A percentile compares a stretch with the other conserved stretches of the same genome.
Evolutionary conservation across 805 yeast genomes (phyloP).

Genomic region (Starmerella tilneyi): DNA sequence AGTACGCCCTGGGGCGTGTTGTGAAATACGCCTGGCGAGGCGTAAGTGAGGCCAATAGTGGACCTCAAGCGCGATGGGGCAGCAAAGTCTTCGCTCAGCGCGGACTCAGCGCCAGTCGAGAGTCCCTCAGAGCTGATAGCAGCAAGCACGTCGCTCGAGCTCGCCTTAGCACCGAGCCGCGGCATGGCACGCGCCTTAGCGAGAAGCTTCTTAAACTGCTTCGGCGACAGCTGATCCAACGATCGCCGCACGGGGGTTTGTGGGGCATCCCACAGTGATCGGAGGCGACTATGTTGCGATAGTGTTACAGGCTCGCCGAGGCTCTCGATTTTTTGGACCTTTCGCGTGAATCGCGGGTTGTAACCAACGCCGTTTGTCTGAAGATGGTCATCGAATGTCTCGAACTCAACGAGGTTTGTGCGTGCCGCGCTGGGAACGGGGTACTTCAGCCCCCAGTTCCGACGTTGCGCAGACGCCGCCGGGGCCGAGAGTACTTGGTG

Average conservation of each 20-base stretch:
- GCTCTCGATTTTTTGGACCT: conserved; percentile 28
- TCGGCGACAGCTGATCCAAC: conserved; percentile 15
- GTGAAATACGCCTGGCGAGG: conserved; percentile 27
- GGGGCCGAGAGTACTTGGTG: conserved; percentile 30
- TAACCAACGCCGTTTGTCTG: conserved; percentile 28
- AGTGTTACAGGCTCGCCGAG: conserved; percentile 26
- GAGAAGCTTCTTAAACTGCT: conserved; percentile 36
- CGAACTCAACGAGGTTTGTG: conserved; percentile 24
- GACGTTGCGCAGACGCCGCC: conserved; percentile 29
- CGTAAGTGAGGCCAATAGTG: conserved; percentile 29
- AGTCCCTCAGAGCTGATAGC: background rate
- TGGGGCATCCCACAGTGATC: conserved; percentile 17
- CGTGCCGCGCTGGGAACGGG: conserved; percentile 24
- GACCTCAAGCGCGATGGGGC: conserved; percentile 10
- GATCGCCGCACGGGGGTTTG: conserved; percentile 16
- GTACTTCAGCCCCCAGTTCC: conserved; percentile 33
- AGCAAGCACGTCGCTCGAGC: conserved; percentile 5
- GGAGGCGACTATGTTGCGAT: conserved; percentile 18
- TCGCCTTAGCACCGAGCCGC: conserved; percentile 11
- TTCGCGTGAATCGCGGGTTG: conserved; percentile 25
- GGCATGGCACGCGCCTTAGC: conserved; percentile 43
- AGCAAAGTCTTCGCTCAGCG: background rate
- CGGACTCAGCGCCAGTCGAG: conserved; percentile 2
- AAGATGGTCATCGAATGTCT: conserved; percentile 26
- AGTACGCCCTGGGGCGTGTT: conserved; percentile 29